Evolutionary conservation across 1,284 basidiomycete genomes (phyloP).

Genomic region (Macrocybe sp.): DNA sequence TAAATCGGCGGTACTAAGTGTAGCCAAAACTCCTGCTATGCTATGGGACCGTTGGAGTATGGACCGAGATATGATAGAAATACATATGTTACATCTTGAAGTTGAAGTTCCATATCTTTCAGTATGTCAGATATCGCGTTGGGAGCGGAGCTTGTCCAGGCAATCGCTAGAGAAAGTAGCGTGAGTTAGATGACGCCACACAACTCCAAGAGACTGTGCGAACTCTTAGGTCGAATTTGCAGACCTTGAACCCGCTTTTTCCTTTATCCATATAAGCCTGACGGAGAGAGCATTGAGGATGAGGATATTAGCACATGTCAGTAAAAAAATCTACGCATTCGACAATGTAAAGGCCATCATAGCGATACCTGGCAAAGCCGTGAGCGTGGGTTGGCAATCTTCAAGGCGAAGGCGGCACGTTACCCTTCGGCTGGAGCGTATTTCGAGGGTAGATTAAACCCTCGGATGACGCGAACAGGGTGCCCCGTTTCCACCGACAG

Average conservation of each 20-base stretch:
- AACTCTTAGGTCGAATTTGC: constrained; percentile 27
- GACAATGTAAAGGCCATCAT: constrained; percentile 42
- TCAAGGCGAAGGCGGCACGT: constrained; percentile 1
- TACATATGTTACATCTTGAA: no score
- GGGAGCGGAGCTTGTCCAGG: constrained; percentile 18
- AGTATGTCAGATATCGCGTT: no score
- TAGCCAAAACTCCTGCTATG: no score
- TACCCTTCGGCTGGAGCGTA: constrained; percentile 32
- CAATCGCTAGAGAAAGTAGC: constrained; percentile 15
- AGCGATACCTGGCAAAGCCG: constrained; percentile 31
- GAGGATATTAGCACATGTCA: not conserved
- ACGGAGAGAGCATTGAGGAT: not conserved
- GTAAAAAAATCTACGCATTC: constrained; percentile 13
- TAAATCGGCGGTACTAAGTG: no score
- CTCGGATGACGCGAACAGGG: constrained; percentile 38
- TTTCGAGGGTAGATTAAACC: constrained; percentile 15
- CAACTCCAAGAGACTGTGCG: constrained; percentile 4
- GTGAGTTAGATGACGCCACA: not conserved
- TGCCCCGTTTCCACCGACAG: constrained; percentile 20
- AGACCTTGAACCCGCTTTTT: constrained; percentile 22
- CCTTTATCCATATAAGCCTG: constrained; percentile 25
- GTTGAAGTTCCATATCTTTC: no score
- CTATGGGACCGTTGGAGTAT: not conserved
- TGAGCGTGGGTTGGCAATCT: not conserved
- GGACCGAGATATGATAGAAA: not conserved